Evolutionary conservation across 148 eudicot species (phyloP).

Genomic region (Spergularia bocconei): DNA sequence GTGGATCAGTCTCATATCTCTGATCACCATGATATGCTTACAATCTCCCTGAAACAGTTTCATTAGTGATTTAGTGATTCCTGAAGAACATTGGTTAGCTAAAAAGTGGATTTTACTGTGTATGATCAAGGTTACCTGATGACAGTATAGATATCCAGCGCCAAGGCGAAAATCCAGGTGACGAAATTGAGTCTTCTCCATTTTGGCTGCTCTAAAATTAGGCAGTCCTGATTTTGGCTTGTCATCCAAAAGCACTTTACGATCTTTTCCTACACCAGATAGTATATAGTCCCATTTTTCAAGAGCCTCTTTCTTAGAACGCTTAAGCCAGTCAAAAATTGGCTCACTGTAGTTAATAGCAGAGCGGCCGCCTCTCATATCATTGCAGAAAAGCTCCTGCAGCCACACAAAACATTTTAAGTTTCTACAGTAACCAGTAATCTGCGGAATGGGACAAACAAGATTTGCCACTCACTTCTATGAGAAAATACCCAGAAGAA

Average conservation of each 20-base stretch:
- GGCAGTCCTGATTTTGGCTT: slow-evolving; percentile 45
- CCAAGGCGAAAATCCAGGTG: slow-evolving; percentile 82
- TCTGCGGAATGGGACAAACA: neutral
- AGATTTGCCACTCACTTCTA: slow-evolving; percentile 47
- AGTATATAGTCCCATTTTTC: slow-evolving; percentile 78
- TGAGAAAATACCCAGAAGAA: slow-evolving; percentile 88
- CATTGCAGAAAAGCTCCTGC: slow-evolving; percentile 82
- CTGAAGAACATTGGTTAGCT: neutral
- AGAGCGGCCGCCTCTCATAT: slow-evolving; percentile 59
- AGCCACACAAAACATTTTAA: slow-evolving; percentile 11
- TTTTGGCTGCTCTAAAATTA: slow-evolving; percentile 47
- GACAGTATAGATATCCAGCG: slow-evolving; percentile 88
- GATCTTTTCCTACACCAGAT: slow-evolving; percentile 53
- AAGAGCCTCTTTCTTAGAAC: slow-evolving; percentile 57
- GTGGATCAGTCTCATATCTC: slow-evolving; percentile 90
- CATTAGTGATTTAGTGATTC: neutral
- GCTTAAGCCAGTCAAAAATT: slow-evolving; percentile 72
- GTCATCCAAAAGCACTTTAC: slow-evolving; percentile 37
- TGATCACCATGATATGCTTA: slow-evolving; percentile 68
- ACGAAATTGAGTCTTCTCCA: slow-evolving; percentile 64
- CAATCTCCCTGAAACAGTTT: slow-evolving; percentile 62
- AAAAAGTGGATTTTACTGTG: neutral
- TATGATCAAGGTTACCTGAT: slow-evolving; percentile 49
- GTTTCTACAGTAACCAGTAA: neutral
- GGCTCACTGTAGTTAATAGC: slow-evolving; percentile 79